Evolutionary conservation across 1,284 basidiomycete genomes (phyloP).

Genomic region (Apiotrichum veenhuisii): DNA sequence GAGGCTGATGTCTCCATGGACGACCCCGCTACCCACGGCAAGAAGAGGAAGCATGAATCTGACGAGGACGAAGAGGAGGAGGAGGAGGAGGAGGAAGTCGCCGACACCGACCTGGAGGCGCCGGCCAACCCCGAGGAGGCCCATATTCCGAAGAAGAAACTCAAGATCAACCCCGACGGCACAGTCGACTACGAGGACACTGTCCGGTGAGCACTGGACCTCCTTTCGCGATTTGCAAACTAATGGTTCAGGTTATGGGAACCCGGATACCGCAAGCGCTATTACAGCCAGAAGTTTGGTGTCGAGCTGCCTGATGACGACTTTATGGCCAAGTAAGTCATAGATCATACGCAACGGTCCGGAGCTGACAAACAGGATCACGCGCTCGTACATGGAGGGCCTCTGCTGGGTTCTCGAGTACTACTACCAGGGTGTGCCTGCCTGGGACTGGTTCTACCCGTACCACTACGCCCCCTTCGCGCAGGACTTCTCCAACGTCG

Average conservation of each 20-base stretch:
- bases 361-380: conserved; percentile 60
- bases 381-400: conserved; percentile 84
- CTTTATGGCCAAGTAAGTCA: conserved; percentile 66
- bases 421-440: conserved; percentile 98
- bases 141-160: conserved; percentile 51
- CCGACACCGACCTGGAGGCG: conserved; percentile 49
- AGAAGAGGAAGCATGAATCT: conserved; percentile 68
- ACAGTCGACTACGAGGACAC: conserved; percentile 71
- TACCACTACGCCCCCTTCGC: conserved; percentile 99
- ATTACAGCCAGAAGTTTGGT: conserved; percentile 92
- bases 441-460: conserved; percentile 99
- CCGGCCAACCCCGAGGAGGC: conserved; percentile 49
- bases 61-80: conserved; percentile 29
- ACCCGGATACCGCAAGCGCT: conserved; percentile 89
- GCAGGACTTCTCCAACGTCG: conserved; percentile 82
- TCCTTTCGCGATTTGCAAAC: neutral
- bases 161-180: conserved; percentile 76
- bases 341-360: no score
- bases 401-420: conserved; percentile 95
- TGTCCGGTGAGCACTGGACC: conserved; percentile 58
- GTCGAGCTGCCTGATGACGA: conserved; percentile 66
- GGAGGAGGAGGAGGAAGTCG: conserved; percentile 38
- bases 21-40: conserved; percentile 43
- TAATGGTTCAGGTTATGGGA: conserved; percentile 63
- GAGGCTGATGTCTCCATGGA: conserved; percentile 15